These are phyloP conservation scores for Xanthoconium separans DNA, from an alignment of 1,284 basidiomycete species.

Conservation along the genomic window DNA sequence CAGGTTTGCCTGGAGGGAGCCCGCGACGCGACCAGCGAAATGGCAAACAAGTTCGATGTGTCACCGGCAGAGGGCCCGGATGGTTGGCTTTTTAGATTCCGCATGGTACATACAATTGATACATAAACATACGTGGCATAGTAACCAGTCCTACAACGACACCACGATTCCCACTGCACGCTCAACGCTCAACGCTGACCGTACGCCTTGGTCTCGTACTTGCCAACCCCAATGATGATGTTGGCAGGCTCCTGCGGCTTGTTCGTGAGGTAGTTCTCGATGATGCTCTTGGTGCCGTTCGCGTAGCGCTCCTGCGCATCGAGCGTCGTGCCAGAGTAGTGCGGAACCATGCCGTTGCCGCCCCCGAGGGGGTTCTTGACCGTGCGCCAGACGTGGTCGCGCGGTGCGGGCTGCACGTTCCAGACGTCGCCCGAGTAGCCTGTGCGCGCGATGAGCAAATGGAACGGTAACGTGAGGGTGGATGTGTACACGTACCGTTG, in stretches of 20 bases:
- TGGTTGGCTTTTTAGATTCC: too few relatives aligned
- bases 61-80: too few relatives aligned
- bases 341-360: slow-evolving; percentile 86
- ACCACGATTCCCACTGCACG: neutral
- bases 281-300: slow-evolving; percentile 74
- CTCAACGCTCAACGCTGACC: slow-evolving; percentile 32
- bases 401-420: slow-evolving; percentile 84
- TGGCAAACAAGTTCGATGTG: too few relatives aligned
- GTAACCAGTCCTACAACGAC: too few relatives aligned
- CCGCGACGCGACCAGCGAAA: too few relatives aligned
- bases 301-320: slow-evolving; percentile 93
- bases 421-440: slow-evolving; percentile 71
- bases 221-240: slow-evolving; percentile 73
- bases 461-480: neutral
- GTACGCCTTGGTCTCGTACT: slow-evolving; percentile 69
- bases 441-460: neutral
- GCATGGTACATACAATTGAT: too few relatives aligned
- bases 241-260: slow-evolving; percentile 77
- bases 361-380: slow-evolving; percentile 79
- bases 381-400: slow-evolving; percentile 84
- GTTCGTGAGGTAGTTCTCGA: slow-evolving; percentile 72
- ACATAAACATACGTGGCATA: too few relatives aligned
- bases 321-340: slow-evolving; percentile 87
- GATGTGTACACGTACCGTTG: slow-evolving; percentile 40
- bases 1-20: too few relatives aligned